Conservation (phyloP, 2,329 filamentous ascomycete species). For the Basipetospora chlamydospora region DNA sequence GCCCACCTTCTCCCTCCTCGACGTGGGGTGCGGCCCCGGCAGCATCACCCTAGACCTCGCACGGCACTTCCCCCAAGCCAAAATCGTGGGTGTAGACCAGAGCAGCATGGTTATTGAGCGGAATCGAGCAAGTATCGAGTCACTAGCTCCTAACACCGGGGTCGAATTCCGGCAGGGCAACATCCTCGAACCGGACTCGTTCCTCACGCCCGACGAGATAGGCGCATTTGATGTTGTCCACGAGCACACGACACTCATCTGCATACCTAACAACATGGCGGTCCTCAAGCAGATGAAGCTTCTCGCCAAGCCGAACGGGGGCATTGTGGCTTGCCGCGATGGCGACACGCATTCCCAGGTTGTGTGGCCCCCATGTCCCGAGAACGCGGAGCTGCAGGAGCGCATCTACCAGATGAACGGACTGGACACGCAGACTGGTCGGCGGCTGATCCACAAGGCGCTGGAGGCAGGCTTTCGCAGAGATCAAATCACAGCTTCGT, state of each 20-base stretch:
- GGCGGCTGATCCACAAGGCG: constrained; percentile 6
- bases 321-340: constrained; percentile 7
- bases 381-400: constrained; percentile 8
- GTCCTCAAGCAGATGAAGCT: constrained; percentile 6
- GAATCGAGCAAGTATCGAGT: constrained; percentile 1
- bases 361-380: constrained; percentile 7
- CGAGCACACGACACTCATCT: constrained; percentile 8
- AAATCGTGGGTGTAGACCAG: constrained; percentile 19
- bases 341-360: constrained; percentile 8
- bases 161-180: constrained; percentile 6
- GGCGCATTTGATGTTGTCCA: constrained; percentile 7
- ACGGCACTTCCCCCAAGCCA: constrained; percentile 19
- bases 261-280: constrained; percentile 5
- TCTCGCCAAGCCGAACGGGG: constrained; percentile 5
- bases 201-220: constrained; percentile 4
- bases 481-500: constrained; percentile 5
- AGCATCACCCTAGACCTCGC: constrained; percentile 26
- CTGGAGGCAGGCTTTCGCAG: constrained; percentile 3
- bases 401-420: constrained; percentile 7
- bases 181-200: constrained; percentile 5
- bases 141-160: constrained; percentile 2
- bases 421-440: constrained; percentile 6
- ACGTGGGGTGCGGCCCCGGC: constrained; percentile 28
- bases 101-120: constrained; percentile 6
- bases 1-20: constrained; percentile 21